phyloP scores from a whole-genome alignment of 2,329 filamentous ascomycete genomes.

The Didymellaceae sp. region DNA sequence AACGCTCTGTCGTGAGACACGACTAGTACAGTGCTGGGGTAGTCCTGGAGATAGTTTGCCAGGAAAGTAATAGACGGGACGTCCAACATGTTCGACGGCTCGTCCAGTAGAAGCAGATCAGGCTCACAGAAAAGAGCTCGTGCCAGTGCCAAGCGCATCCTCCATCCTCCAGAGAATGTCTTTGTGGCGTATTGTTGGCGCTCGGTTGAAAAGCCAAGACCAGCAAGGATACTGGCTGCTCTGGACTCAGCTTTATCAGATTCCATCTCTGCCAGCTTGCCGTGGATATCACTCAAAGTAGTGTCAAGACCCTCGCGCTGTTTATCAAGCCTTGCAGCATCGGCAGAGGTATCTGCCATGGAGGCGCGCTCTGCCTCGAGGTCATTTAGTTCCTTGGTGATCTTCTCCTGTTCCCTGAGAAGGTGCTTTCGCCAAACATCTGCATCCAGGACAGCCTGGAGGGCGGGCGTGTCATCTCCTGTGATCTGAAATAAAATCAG shows the following conservation, averaged over 20 bases:
- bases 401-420: slow-evolving; percentile 87
- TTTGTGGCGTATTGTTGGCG: slow-evolving; percentile 91
- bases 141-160: slow-evolving; percentile 95
- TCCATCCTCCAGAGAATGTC: slow-evolving; percentile 99
- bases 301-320: slow-evolving; percentile 90
- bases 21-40: slow-evolving; percentile 93
- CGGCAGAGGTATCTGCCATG: slow-evolving; percentile 89
- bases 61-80: slow-evolving; percentile 99
- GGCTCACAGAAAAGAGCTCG: slow-evolving; percentile 97
- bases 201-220: slow-evolving; percentile 94
- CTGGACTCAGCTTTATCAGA: slow-evolving; percentile 97
- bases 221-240: slow-evolving; percentile 93
- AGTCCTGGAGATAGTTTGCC: slow-evolving; percentile 90
- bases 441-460: slow-evolving; percentile 95
- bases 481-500: slow-evolving; percentile 66
- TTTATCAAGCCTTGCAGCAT: slow-evolving; percentile 82
- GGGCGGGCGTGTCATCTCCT: slow-evolving; percentile 91
- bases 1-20: slow-evolving; percentile 99
- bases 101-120: slow-evolving; percentile 92
- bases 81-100: slow-evolving; percentile 99
- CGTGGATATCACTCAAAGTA: slow-evolving; percentile 88
- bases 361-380: slow-evolving; percentile 79
- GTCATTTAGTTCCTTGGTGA: slow-evolving; percentile 74
- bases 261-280: slow-evolving; percentile 96
- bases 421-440: slow-evolving; percentile 99